A percentile compares a stretch with the other conserved stretches of the same genome.
phyloP scores from a whole-genome alignment of 306 rosid genomes.

The Quercus glauca region DNA sequence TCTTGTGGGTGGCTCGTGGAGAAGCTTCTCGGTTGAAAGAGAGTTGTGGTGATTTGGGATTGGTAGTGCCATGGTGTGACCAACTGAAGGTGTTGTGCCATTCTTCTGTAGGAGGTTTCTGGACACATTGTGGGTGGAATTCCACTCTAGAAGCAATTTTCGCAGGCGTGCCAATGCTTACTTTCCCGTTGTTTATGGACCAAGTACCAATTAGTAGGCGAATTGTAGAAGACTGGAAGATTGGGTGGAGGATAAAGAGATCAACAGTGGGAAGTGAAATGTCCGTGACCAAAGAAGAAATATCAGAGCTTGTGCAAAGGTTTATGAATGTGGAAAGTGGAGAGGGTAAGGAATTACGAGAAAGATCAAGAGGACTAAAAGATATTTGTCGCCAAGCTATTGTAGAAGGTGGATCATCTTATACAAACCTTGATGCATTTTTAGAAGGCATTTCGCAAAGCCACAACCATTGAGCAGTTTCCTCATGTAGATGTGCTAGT shows the following conservation, averaged over 20 bases:
- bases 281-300: slow-evolving; percentile 20
- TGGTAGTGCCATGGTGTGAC: slow-evolving; percentile 57
- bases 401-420: slow-evolving; percentile 42
- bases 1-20: slow-evolving; percentile 51
- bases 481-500: neutral
- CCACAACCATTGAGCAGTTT: neutral
- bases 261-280: slow-evolving; percentile 8
- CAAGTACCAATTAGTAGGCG: slow-evolving; percentile 42
- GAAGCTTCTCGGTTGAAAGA: slow-evolving; percentile 35
- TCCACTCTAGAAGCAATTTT: slow-evolving; percentile 42
- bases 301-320: slow-evolving; percentile 17
- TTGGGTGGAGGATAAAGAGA: slow-evolving; percentile 32
- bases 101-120: slow-evolving; percentile 40
- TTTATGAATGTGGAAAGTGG: slow-evolving; percentile 33
- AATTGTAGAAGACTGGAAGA: slow-evolving; percentile 49
- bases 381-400: slow-evolving; percentile 36
- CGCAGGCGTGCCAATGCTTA: slow-evolving; percentile 45
- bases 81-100: slow-evolving; percentile 53
- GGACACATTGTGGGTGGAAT: slow-evolving; percentile 71
- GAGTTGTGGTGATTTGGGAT: slow-evolving; percentile 38
- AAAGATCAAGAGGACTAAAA: slow-evolving; percentile 34
- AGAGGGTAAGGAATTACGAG: slow-evolving; percentile 35
- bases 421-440: slow-evolving; percentile 14
- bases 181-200: slow-evolving; percentile 46
- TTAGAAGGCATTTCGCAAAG: neutral